Evolutionary conservation across 805 yeast genomes (phyloP).

Genomic region (Zygosaccharomyces rouxii): DNA sequence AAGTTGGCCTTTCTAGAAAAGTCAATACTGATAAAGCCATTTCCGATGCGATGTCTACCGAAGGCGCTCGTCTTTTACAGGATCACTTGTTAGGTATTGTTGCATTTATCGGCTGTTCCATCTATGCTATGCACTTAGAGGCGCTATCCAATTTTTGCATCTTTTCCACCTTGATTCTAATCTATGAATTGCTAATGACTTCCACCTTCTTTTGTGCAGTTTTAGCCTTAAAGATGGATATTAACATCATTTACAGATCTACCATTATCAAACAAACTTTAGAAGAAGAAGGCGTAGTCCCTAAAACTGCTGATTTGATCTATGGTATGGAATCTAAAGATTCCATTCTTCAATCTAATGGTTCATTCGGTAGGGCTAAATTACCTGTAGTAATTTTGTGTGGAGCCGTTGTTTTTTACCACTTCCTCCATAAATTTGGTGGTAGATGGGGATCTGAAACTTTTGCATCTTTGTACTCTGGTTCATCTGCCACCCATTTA

Average conservation of each 20-base stretch:
- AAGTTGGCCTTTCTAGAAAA: constrained; percentile 33
- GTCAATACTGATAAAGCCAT: constrained; percentile 29
- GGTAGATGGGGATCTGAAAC: constrained; percentile 64
- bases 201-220: constrained; percentile 79
- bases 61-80: constrained; percentile 46
- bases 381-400: constrained; percentile 57
- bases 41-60: constrained; percentile 36
- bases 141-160: constrained; percentile 80
- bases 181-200: constrained; percentile 65
- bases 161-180: constrained; percentile 62
- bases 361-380: constrained; percentile 51
- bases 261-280: constrained; percentile 69
- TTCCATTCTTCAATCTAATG: constrained; percentile 35
- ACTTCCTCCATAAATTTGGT: constrained; percentile 63
- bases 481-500: constrained; percentile 39
- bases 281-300: constrained; percentile 87
- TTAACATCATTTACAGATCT: constrained; percentile 76
- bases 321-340: constrained; percentile 29
- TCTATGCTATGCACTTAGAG: constrained; percentile 60
- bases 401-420: constrained; percentile 59
- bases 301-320: constrained; percentile 67
- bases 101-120: constrained; percentile 59
- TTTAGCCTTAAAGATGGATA: constrained; percentile 81
- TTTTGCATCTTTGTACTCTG: constrained; percentile 27
- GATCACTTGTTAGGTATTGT: constrained; percentile 72